Evolutionary conservation across 192 early-diverging fungal species (phyloP), one percentile per base, ranked within the genome.

Genomic region (Umbelopsis ramanniana): DNA sequence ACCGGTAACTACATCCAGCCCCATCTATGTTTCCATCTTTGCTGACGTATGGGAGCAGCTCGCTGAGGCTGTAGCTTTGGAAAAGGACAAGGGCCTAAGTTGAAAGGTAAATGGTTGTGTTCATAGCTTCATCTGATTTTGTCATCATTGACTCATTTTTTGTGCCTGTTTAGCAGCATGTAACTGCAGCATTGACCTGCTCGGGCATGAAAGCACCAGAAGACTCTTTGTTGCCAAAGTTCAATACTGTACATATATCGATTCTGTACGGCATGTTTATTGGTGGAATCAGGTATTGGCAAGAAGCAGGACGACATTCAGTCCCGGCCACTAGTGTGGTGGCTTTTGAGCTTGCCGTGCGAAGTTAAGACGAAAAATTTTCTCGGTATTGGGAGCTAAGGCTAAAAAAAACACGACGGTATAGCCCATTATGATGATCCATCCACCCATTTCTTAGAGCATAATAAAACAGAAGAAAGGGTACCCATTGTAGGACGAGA

Each of bases 151-250:
- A 24, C 33, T 38, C 12, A 77, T 68, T 1, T 29, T 4, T 46
- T 21, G 54, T 67, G n/a, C 54, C 71, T 22, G 2, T 35, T 17
- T 70, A 89, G 91, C 84, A 17, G 91, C 93, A 29, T 90, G 91
- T 67, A 71, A 71, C 21, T 81, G 84, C 46, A 85, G 98, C 70
- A 76, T 91, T 48, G 88, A 93, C 2, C 79, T 95, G 33, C 80
- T 99, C 66, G 95, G n/a, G 95, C 23, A 97, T 99, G 97, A 86
- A 87, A 52, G 85, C 93, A 29, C 79, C 88, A 52, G 95, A 97
- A 46, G 88, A 89, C 48, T 88, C 91, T 12, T 87, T 84, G 5
- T 85, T 74, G 45, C 95, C 89, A 38, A 86, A 81, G 76, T 92
- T 76, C 71, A 88, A 89, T 52, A 89, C 82, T 53, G 93, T 95